These are phyloP conservation scores for Diophrys appendiculata DNA, from an alignment of 73 alveolate genomes.

Conservation along the genomic window DNA sequence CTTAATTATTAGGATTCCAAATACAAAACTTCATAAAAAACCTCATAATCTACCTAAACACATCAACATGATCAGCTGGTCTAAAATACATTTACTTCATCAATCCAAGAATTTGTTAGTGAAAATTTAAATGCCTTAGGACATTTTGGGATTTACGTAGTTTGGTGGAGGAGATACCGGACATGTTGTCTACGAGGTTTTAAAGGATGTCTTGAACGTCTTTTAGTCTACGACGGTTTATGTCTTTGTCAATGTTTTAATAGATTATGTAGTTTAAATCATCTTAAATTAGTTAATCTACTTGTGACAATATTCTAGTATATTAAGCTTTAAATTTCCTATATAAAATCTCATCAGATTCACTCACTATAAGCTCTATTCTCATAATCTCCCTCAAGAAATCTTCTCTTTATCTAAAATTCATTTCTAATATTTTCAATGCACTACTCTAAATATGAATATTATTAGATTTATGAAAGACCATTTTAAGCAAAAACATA, in stretches of 20 bases:
- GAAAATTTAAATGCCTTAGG: constrained; percentile 49
- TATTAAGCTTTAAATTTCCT: constrained; percentile 25
- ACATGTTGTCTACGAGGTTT: too few relatives aligned
- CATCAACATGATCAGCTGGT: constrained; percentile 22
- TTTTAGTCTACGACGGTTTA: constrained; percentile 22
- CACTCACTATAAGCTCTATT: constrained; percentile 22
- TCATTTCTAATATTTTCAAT: constrained; percentile 22
- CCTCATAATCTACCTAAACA: constrained; percentile 24
- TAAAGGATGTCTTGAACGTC: too few relatives aligned
- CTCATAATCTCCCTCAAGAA: constrained; percentile 39
- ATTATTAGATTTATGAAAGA: constrained; percentile 10
- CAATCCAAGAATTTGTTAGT: constrained; percentile 10
- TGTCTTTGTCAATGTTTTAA: constrained; percentile 41
- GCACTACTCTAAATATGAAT: constrained; percentile 19
- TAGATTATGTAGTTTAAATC: constrained; percentile 42
- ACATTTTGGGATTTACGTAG: constrained; percentile 30
- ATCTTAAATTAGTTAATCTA: constrained; percentile 34
- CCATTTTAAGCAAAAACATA: constrained; percentile 24
- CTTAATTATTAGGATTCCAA: constrained; percentile 24
- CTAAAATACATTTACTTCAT: constrained; percentile 38
- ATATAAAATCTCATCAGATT: constrained; percentile 8
- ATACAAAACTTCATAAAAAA: constrained; percentile 39
- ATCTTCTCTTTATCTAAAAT: constrained; percentile 30
- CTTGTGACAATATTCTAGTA: constrained; percentile 12
- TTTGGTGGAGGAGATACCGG: too few relatives aligned